These are phyloP conservation scores for Corrigiola litoralis DNA, from an alignment of 179 eudicot genomes.

Conservation along the genomic window DNA sequence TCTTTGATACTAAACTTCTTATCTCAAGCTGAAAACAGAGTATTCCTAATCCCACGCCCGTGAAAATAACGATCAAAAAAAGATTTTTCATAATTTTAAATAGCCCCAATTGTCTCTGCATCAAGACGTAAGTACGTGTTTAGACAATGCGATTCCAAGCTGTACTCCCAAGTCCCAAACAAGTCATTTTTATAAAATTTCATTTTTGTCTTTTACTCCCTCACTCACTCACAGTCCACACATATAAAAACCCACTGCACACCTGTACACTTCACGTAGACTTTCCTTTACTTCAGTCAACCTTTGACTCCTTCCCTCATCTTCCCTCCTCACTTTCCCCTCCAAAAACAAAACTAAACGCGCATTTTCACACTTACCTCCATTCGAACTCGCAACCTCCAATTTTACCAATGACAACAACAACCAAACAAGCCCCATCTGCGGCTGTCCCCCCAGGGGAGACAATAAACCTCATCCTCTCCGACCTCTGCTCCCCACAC, in stretches of 20 bases:
- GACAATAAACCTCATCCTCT: conserved; percentile 28
- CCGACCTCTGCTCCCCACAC: conserved; percentile 27
- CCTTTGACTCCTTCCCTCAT: conserved; percentile 20
- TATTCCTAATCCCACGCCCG: too few species aligned
- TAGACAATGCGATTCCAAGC: too few species aligned
- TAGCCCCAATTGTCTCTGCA: too few species aligned
- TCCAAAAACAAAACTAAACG: neutral
- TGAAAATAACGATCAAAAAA: too few species aligned
- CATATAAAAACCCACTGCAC: neutral
- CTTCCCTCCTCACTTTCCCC: neutral
- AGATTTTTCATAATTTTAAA: too few species aligned
- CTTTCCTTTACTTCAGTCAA: conserved; percentile 11
- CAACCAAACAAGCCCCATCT: neutral
- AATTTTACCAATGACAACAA: conserved; percentile 11
- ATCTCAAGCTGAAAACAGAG: too few species aligned
- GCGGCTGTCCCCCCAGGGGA: conserved; percentile 27
- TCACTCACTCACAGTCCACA: neutral
- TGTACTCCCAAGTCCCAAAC: too few species aligned
- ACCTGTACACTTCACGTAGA: neutral
- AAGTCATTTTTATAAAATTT: too few species aligned
- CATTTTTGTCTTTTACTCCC: neutral
- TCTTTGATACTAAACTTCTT: too few species aligned
- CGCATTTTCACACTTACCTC: conserved; percentile 1
- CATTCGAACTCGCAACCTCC: neutral
- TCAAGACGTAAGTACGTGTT: too few species aligned